phyloP scores from a whole-genome alignment of 2,329 filamentous ascomycete species.

The Trichoderma brevicompactum region DNA sequence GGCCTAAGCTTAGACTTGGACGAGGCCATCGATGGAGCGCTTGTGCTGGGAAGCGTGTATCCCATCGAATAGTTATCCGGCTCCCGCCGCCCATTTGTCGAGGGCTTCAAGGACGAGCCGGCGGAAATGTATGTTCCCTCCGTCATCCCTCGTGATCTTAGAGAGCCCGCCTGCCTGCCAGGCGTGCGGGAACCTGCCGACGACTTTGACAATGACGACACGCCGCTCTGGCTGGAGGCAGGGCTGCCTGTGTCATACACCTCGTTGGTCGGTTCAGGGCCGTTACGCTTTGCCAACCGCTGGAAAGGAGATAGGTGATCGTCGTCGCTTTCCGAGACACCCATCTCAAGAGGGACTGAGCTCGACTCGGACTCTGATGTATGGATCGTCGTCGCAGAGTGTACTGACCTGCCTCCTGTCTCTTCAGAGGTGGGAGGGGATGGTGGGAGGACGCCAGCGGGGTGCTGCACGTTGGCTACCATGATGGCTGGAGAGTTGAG shows the following conservation, averaged over 20 bases:
- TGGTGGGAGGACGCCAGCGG: constrained; percentile 75
- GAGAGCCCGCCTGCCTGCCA: constrained; percentile 54
- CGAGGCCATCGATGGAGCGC: constrained; percentile 52
- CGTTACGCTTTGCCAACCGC: constrained; percentile 73
- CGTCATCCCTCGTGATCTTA: constrained; percentile 59
- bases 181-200: constrained; percentile 60
- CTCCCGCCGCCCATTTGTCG: constrained; percentile 42
- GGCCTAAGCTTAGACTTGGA: constrained; percentile 54
- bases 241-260: constrained; percentile 70
- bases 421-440: constrained; percentile 84
- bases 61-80: constrained; percentile 60
- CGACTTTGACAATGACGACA: constrained; percentile 62
- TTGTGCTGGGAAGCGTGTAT: constrained; percentile 45
- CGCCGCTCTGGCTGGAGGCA: constrained; percentile 62
- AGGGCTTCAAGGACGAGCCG: constrained; percentile 55
- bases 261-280: constrained; percentile 62
- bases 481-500: constrained; percentile 80
- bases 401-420: constrained; percentile 57
- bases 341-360: constrained; percentile 60
- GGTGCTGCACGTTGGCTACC: constrained; percentile 86
- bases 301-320: constrained; percentile 76
- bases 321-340: constrained; percentile 75
- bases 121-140: constrained; percentile 72
- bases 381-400: constrained; percentile 52
- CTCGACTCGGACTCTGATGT: constrained; percentile 60